Evolutionary conservation across 2,329 filamentous ascomycete species (phyloP).

Genomic region (Ceratocystis eucalypticola): DNA sequence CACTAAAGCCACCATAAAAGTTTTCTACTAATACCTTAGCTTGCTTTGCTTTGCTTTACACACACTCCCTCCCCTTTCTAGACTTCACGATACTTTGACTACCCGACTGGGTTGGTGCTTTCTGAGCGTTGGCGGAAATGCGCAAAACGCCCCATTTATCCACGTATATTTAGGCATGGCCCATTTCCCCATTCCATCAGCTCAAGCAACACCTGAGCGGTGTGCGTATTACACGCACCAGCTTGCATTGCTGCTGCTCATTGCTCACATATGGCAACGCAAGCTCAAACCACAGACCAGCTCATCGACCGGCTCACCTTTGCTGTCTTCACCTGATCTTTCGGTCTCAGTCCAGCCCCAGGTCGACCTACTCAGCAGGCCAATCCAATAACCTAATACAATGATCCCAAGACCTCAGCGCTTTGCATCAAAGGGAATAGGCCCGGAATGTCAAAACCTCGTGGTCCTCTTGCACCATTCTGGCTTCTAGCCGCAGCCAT

Average conservation of each 20-base stretch:
- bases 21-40: too few species aligned
- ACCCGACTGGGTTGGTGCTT: too few species aligned
- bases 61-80: too few species aligned
- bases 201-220: background rate
- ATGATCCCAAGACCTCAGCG: background rate
- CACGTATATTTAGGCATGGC: too few species aligned
- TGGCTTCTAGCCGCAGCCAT: background rate
- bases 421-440: background rate
- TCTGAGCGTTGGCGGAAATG: too few species aligned
- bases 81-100: too few species aligned
- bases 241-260: background rate
- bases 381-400: background rate
- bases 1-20: background rate
- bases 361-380: background rate
- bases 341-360: background rate
- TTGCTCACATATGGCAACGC: background rate
- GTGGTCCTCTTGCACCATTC: slow-evolving; percentile 3
- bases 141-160: too few species aligned
- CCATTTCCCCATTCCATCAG: too few species aligned
- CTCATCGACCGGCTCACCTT: background rate
- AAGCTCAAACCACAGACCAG: background rate
- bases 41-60: too few species aligned
- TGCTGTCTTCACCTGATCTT: background rate
- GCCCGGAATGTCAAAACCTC: slow-evolving; percentile 4
- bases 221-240: background rate